Conservation (phyloP, 495 filamentous ascomycete genomes). For the Saxophila tyrrhenica region DNA sequence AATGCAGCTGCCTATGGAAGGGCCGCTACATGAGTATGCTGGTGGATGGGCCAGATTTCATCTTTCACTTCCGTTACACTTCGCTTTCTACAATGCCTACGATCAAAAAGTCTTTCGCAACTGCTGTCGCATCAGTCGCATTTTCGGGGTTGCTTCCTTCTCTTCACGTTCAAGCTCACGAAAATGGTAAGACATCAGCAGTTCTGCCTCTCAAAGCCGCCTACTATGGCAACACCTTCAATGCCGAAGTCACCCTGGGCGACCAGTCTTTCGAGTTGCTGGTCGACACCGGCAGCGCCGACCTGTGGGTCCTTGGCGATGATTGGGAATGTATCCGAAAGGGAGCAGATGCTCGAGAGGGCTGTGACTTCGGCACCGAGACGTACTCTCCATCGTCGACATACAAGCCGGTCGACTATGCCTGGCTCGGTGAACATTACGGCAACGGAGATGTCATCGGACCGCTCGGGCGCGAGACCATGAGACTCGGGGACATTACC, state of each 20-base stretch:
- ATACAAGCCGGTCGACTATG: neutral
- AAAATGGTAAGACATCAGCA: neutral
- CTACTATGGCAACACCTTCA: neutral
- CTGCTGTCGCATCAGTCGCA: too few species aligned
- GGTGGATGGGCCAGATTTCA: too few species aligned
- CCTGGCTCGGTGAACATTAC: neutral
- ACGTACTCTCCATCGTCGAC: neutral
- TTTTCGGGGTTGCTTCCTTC: too few species aligned
- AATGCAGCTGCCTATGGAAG: too few species aligned
- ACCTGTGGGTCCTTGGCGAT: neutral
- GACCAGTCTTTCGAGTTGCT: neutral
- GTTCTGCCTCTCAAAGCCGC: neutral
- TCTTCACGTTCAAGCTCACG: too few species aligned
- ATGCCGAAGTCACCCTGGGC: neutral
- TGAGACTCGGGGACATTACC: neutral
- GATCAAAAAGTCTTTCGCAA: too few species aligned
- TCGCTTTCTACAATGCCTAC: too few species aligned
- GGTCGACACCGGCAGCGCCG: neutral
- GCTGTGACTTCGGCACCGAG: neutral
- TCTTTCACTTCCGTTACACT: too few species aligned
- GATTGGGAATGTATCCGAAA: neutral
- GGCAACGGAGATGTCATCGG: neutral
- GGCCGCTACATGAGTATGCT: too few species aligned
- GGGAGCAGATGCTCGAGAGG: neutral
- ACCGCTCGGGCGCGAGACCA: neutral